phyloP scores from a whole-genome alignment of 805 yeast genomes.

The Cyberlindnera saturnus region DNA sequence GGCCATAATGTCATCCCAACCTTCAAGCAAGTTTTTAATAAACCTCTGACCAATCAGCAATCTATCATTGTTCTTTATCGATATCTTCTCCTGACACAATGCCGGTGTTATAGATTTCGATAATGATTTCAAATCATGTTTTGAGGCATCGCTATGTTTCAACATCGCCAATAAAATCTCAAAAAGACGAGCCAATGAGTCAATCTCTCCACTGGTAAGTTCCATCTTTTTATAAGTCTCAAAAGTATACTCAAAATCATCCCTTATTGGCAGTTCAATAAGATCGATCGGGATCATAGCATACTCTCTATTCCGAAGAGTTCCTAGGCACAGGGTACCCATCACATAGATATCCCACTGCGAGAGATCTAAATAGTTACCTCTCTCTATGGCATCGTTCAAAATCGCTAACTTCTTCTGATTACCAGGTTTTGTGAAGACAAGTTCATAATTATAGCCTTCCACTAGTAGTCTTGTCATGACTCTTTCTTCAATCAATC shows the following conservation, averaged over 20 bases:
- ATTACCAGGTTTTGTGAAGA: slow-evolving; percentile 55
- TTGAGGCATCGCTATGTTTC: slow-evolving; percentile 31
- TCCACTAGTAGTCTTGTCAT: slow-evolving; percentile 41
- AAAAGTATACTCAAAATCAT: slow-evolving; percentile 39
- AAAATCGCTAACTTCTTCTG: slow-evolving; percentile 38
- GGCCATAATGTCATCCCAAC: slow-evolving; percentile 32
- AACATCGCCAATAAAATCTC: slow-evolving; percentile 42
- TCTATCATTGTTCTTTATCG: slow-evolving; percentile 38
- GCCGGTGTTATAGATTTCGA: slow-evolving; percentile 33
- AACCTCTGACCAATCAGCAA: slow-evolving; percentile 47
- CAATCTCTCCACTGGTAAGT: slow-evolving; percentile 23
- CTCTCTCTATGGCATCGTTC: slow-evolving; percentile 44
- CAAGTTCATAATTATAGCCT: slow-evolving; percentile 32
- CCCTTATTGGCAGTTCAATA: slow-evolving; percentile 50
- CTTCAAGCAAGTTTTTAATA: slow-evolving; percentile 43
- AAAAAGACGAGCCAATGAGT: slow-evolving; percentile 33
- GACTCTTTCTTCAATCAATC: slow-evolving; percentile 41
- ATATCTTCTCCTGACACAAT: slow-evolving; percentile 44
- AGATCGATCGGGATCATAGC: slow-evolving; percentile 47
- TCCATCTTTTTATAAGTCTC: slow-evolving; percentile 31
- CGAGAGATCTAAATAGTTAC: slow-evolving; percentile 52
- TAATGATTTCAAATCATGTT: slow-evolving; percentile 29
- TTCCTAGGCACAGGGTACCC: slow-evolving; percentile 37
- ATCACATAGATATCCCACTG: slow-evolving; percentile 54
- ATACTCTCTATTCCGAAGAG: slow-evolving; percentile 43